Evolutionary conservation across 2,329 filamentous ascomycete species (phyloP), one percentile per base, ranked within the genome.

Genomic region (Aspergillus brasiliensis): DNA sequence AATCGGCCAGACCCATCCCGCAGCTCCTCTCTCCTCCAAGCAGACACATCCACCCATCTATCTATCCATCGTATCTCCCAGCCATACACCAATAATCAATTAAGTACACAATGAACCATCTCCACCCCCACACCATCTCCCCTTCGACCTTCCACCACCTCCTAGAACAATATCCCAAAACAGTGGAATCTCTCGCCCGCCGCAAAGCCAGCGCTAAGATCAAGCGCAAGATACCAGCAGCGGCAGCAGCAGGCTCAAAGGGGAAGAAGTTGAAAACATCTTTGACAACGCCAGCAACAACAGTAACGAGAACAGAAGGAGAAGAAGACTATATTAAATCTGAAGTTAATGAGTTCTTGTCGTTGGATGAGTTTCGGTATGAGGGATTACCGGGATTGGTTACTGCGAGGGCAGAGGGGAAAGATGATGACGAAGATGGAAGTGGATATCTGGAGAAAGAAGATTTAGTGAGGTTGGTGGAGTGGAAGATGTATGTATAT

Each of bases 401-500:
- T 25, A 61, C 58, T 28, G 57, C 58, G 51, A 56, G 69, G 34
- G 62, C 56, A 47, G 40, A 51, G 27, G 49, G 62, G 25, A 25
- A 57, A 34, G 56, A 67, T 51, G 62, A 48, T 23, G 49, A 62
- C 25, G 28, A 56, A 34, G 55, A 67, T 52, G 62, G 58, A 13
- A 56, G 49, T 11, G 54, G 52, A 6, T 67, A 65, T 56, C 51
- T 79, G 7, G 65, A 65, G 10, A 76, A 75, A 31, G 71, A 74
- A 2, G 73, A 79, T 15, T 48, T 79, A 37, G 65, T 75, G 51
- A 67, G 63, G 51, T 62, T 78, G 53, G 76, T 80, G 65, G 75
- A 78, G 49, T 81, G 78, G 78, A 80, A 80, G 63, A 67, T 77
- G 78, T 80, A 65, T 67, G 74, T 72, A 19, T 38, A 28, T 23